Percentiles rank a stretch among this genome's conserved stretches.
Conservation (phyloP, 352 stramenopile genomes). For the Globisporangium acanthophoron region DNA sequence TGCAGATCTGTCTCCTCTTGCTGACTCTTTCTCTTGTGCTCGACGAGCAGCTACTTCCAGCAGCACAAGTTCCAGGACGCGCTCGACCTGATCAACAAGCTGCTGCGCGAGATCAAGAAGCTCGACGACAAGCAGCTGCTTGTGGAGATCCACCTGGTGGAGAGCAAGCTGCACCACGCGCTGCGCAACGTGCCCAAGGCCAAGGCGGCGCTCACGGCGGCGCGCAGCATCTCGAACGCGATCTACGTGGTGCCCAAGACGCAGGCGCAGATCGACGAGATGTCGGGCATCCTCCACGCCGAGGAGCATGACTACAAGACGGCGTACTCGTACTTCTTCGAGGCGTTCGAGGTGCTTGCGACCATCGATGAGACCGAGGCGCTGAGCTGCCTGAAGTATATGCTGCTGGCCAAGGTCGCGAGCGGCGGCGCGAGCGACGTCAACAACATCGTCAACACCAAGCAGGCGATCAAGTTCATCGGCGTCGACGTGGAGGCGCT, state of each 20-base stretch:
- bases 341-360: constrained; percentile 95
- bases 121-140: constrained; percentile 99
- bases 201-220: constrained; percentile 95
- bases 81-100: constrained; percentile 90
- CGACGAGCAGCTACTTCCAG: constrained; percentile 72
- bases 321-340: constrained; percentile 99
- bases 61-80: constrained; percentile 90
- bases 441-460: constrained; percentile 93
- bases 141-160: constrained; percentile 98
- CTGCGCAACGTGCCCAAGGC: constrained; percentile 97
- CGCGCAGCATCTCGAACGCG: constrained; percentile 96
- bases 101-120: constrained; percentile 98
- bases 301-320: constrained; percentile 99
- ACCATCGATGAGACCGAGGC: constrained; percentile 85
- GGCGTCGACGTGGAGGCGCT: constrained; percentile 95
- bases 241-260: constrained; percentile 96
- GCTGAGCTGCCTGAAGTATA: constrained; percentile 95
- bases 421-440: constrained; percentile 91
- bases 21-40: not conserved
- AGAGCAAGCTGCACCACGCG: constrained; percentile 97
- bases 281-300: constrained; percentile 96
- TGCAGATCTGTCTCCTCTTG: not conserved
- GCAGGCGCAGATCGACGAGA: constrained; percentile 95
- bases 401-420: constrained; percentile 96
- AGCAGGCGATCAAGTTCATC: constrained; percentile 97